These are phyloP conservation scores for Candida bentonensis DNA, from an alignment of 805 yeast genomes.

Conservation along the genomic window DNA sequence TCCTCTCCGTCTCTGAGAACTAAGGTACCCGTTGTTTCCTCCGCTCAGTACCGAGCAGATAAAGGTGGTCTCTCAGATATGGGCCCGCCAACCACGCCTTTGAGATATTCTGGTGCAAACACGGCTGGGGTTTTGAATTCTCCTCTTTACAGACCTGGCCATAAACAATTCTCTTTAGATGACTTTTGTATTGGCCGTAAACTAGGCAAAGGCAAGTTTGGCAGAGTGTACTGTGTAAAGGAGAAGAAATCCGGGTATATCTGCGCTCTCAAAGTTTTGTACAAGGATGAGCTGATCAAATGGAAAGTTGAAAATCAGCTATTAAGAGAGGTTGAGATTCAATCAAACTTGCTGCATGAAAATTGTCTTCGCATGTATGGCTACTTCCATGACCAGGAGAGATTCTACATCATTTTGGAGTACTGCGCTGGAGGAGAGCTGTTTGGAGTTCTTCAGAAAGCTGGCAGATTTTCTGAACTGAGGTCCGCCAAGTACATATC, in stretches of 20 bases:
- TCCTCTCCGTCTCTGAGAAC: not conserved
- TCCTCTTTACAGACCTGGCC: not conserved
- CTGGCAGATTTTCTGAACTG: slow-evolving; percentile 55
- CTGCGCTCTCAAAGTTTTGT: slow-evolving; percentile 87
- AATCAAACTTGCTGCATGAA: slow-evolving; percentile 58
- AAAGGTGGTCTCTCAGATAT: not conserved
- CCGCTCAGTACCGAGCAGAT: not conserved
- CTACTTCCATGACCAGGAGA: slow-evolving; percentile 65
- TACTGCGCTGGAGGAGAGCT: slow-evolving; percentile 79
- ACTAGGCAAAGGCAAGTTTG: slow-evolving; percentile 88
- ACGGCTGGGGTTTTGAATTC: not conserved
- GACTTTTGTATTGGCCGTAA: slow-evolving; percentile 82
- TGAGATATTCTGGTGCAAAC: not conserved
- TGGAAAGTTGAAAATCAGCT: slow-evolving; percentile 75
- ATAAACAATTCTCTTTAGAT: slow-evolving; percentile 26
- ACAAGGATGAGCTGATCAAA: slow-evolving; percentile 59
- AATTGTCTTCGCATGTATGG: slow-evolving; percentile 73
- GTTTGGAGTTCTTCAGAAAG: slow-evolving; percentile 54
- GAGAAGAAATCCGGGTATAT: slow-evolving; percentile 64
- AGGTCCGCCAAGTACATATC: slow-evolving; percentile 61
- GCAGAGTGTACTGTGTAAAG: slow-evolving; percentile 78
- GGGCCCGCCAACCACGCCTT: slow-evolving; percentile 1
- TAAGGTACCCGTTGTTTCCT: not conserved
- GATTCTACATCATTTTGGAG: slow-evolving; percentile 76
- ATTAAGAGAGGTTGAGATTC: slow-evolving; percentile 84